Evolutionary conservation across 2,329 filamentous ascomycete genomes (phyloP).

Genomic region (Drechslerella coelobrocha): DNA sequence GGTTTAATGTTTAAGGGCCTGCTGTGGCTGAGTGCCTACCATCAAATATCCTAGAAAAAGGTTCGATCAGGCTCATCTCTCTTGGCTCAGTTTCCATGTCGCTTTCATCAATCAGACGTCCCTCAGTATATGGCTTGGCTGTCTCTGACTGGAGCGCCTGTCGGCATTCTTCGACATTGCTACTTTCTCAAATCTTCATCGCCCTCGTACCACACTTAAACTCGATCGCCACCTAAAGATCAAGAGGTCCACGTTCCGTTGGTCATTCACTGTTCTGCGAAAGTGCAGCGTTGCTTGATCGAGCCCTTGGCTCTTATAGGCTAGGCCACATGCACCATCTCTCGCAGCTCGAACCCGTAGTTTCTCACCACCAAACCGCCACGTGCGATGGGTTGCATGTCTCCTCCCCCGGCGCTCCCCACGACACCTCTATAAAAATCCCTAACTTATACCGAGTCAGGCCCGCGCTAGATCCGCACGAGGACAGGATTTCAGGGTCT

Average conservation of each 20-base stretch:
- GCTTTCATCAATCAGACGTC: too few species aligned
- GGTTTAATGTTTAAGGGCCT: neutral
- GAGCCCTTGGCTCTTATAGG: constrained; percentile 33
- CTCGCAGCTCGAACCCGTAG: constrained; percentile 3
- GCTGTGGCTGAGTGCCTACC: too few species aligned
- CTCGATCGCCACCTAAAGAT: too few species aligned
- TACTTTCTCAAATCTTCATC: too few species aligned
- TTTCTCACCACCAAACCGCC: constrained; percentile 39
- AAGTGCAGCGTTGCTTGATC: neutral
- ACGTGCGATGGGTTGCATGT: constrained; percentile 47
- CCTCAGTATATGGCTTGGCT: too few species aligned
- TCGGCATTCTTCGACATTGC: too few species aligned
- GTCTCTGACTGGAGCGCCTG: too few species aligned
- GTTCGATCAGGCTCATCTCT: too few species aligned
- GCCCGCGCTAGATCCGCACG: constrained; percentile 42
- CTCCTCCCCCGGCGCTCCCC: constrained; percentile 17
- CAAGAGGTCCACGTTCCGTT: neutral
- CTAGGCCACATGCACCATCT: constrained; percentile 39
- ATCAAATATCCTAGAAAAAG: too few species aligned
- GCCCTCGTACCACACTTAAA: too few species aligned
- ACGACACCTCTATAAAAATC: constrained; percentile 12
- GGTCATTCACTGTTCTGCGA: constrained; percentile 6
- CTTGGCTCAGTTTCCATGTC: too few species aligned
- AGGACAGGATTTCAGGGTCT: constrained; percentile 50
- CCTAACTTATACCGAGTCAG: constrained; percentile 14